Percentiles rank a stretch among this genome's conserved stretches.
Evolutionary conservation across 169 alveolate genomes (phyloP).

Genomic region (Plasmodium adleri): DNA sequence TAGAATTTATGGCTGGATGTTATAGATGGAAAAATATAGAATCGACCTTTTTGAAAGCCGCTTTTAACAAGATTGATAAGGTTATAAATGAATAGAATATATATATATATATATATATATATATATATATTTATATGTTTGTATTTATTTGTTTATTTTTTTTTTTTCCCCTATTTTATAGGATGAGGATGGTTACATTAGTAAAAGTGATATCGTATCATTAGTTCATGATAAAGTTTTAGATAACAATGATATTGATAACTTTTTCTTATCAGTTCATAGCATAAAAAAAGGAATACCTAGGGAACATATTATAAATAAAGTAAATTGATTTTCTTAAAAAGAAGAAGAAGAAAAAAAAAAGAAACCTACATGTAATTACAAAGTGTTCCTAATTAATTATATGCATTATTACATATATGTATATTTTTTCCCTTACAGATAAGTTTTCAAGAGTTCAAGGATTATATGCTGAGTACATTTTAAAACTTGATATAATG

Average conservation of each 20-base stretch:
- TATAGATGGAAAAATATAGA: conserved; percentile 76
- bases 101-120: not conserved
- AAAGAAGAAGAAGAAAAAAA: conserved; percentile 1
- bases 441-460: conserved; percentile 71
- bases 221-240: conserved; percentile 51
- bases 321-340: conserved; percentile 19
- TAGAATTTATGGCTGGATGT: conserved; percentile 75
- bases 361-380: not conserved
- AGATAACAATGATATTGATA: conserved; percentile 68
- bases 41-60: conserved; percentile 70
- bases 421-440: conserved; percentile 2
- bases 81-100: conserved; percentile 10
- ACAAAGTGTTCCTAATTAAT: not conserved
- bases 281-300: conserved; percentile 28
- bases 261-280: conserved; percentile 47
- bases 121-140: not conserved
- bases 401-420: not conserved
- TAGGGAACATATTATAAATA: conserved; percentile 31
- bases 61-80: conserved; percentile 76
- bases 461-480: conserved; percentile 59
- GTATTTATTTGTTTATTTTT: not conserved
- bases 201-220: conserved; percentile 65
- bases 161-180: not conserved
- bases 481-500: conserved; percentile 20
- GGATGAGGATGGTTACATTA: conserved; percentile 76